Percentiles rank a stretch among this genome's conserved stretches.
Conservation (phyloP, 352 stramenopile genomes). For the Elongisporangium prolatum region DNA sequence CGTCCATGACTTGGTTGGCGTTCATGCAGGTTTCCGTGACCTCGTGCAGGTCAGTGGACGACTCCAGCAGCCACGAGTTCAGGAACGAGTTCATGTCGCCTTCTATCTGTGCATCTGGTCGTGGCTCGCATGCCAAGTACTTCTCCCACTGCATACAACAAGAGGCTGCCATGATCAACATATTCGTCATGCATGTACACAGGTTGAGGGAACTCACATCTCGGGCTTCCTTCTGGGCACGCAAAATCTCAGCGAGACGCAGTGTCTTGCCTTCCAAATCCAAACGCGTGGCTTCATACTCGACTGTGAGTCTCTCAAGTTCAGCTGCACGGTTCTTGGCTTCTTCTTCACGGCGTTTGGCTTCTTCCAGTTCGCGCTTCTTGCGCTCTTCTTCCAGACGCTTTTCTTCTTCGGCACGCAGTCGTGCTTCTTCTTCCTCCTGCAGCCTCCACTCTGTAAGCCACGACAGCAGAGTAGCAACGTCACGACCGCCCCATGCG, state of each 20-base stretch:
- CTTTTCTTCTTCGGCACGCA: conserved; percentile 63
- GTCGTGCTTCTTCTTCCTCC: conserved; percentile 64
- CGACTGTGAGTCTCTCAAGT: conserved; percentile 45
- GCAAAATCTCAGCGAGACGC: conserved; percentile 57
- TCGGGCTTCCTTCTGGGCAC: conserved; percentile 53
- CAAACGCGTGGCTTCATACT: conserved; percentile 46
- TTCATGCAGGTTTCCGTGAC: conserved; percentile 46
- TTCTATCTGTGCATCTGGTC: conserved; percentile 60
- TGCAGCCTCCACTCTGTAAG: conserved; percentile 52
- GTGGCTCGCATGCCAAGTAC: conserved; percentile 66
- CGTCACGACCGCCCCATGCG: not conserved
- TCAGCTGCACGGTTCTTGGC: conserved; percentile 60
- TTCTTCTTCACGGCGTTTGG: conserved; percentile 53
- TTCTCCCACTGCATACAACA: conserved; percentile 48
- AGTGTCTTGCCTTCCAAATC: conserved; percentile 56
- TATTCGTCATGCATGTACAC: not conserved
- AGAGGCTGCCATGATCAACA: not conserved
- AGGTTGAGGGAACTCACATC: conserved; percentile 39
- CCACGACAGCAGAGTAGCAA: not conserved
- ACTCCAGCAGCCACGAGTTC: conserved; percentile 70
- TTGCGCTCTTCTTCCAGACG: conserved; percentile 64
- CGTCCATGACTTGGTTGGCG: conserved; percentile 55
- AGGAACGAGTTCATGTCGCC: conserved; percentile 82
- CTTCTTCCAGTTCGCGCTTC: conserved; percentile 48
- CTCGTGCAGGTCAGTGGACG: conserved; percentile 35